Percentiles rank a stretch among this genome's conserved stretches.
Evolutionary conservation across 306 rosid genomes (phyloP).

Genomic region (Parietaria judaica): DNA sequence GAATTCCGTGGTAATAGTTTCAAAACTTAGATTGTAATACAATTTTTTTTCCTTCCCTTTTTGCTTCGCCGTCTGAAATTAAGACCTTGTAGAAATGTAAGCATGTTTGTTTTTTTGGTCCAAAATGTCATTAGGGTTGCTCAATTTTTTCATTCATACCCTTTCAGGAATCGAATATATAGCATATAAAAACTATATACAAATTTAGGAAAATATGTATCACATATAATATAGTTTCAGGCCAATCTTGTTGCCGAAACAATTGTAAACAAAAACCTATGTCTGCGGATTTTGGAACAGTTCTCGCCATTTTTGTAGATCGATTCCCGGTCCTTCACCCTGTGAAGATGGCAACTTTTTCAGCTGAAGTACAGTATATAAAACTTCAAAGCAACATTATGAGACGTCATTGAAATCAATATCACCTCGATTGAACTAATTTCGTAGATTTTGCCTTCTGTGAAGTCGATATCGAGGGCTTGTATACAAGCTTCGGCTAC

Average conservation of each 20-base stretch:
- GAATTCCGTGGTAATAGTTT: slow-evolving; percentile 41
- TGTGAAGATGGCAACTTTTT: slow-evolving; percentile 23
- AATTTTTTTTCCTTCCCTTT: background rate
- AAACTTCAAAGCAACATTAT: background rate
- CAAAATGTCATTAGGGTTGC: background rate
- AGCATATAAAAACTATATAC: background rate
- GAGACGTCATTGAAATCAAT: background rate
- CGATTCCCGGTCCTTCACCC: slow-evolving; percentile 93
- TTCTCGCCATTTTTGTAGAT: slow-evolving; percentile 62
- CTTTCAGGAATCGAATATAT: background rate
- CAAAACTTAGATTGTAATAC: slow-evolving; percentile 2
- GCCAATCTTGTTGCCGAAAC: too few relatives aligned
- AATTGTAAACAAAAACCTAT: slow-evolving; percentile 1
- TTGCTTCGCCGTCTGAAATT: background rate
- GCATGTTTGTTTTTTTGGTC: background rate
- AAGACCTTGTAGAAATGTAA: background rate
- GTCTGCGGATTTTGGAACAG: slow-evolving; percentile 44
- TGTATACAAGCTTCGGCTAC: slow-evolving; percentile 97
- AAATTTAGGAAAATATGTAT: background rate
- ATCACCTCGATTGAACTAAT: slow-evolving; percentile 78
- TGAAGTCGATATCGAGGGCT: slow-evolving; percentile 73
- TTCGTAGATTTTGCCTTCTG: slow-evolving; percentile 72
- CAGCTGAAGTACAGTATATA: background rate
- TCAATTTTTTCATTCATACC: background rate
- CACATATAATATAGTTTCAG: background rate